A percentile compares a stretch with the other conserved stretches of the same genome.
These are phyloP conservation scores for Chytriomyces sp. DNA, from an alignment of 192 early-diverging fungal genomes.

Conservation along the genomic window DNA sequence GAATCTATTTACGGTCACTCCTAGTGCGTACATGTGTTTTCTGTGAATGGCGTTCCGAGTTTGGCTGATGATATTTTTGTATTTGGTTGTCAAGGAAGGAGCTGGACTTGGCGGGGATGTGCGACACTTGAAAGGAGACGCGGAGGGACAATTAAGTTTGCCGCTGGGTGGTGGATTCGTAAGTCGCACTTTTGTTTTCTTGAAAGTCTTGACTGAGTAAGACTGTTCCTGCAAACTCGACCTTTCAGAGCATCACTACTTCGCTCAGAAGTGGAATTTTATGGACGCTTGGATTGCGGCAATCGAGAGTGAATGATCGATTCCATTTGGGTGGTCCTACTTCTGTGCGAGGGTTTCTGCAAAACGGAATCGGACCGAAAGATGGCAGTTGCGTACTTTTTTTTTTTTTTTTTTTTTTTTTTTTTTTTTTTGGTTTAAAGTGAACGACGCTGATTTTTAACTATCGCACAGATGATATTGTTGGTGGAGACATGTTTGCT, in stretches of 20 bases:
- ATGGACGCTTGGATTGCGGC: conserved; percentile 49
- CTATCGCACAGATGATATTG: conserved; percentile 62
- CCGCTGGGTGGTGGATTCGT: conserved; percentile 64
- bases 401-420: not conserved
- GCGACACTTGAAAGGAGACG: conserved; percentile 71
- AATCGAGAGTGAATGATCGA: conserved; percentile 80
- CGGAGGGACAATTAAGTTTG: conserved; percentile 68
- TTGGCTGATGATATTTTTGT: conserved; percentile 39
- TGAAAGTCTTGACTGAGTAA: conserved; percentile 27
- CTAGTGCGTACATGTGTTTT: not conserved
- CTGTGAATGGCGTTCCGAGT: conserved; percentile 17
- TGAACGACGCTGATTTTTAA: not conserved
- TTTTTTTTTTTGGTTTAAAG: not conserved
- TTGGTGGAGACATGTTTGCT: conserved; percentile 90
- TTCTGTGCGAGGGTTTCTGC: conserved; percentile 86
- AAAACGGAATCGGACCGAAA: conserved; percentile 85
- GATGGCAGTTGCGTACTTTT: conserved; percentile 62
- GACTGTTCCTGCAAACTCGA: conserved; percentile 9
- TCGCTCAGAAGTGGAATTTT: conserved; percentile 71
- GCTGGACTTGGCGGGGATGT: conserved; percentile 88
- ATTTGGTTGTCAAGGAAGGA: conserved; percentile 57
- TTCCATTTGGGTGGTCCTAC: conserved; percentile 88
- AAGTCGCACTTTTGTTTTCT: conserved; percentile 35
- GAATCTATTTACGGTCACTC: conserved; percentile 48
- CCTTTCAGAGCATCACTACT: conserved; percentile 37